Base-by-base conservation (phyloP, 371 early-diverging fungal species). In the Apophysomyces variabilis region DNA sequence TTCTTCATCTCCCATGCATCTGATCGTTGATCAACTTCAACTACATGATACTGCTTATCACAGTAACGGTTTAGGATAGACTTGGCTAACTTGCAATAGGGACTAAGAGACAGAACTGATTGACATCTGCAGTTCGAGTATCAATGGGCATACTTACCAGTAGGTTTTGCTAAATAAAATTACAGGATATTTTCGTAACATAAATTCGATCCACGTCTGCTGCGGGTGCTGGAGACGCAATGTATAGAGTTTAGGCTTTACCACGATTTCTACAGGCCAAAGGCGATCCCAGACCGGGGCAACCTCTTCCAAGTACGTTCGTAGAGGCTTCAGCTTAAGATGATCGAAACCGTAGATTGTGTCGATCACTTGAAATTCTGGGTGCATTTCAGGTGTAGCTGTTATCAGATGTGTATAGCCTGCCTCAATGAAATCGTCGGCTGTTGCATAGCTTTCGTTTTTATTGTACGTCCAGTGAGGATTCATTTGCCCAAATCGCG, bases 321-420 rank as follows among this genome's bases (percentile, higher is more conserved):
- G 26, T 1, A 62, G 21, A 6, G 70, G 45, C 41, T 71, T 70
- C 9, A 71, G 41, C 9, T 64, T 26, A 11, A 79, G 61, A 39
- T 61, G 60, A 41, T 74, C 73, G 5, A 79, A 57, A 35, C 80
- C 83, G 38, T 68, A 61, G 1, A 71, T 76, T 14, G 57, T 50
- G 64, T 71, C 65, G 35, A 89, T 74, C 13, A 69, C 59, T 16
- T 84, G 82, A 60, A 88, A 71, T 47, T 75, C 65, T 9, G 70
- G 65, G 38, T 74, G 80, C 12, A 69, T 61, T 8, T 70, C 74
- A 7, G 90, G 89, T 12, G 66, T 64, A 3, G 82, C 62, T 0
- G 93, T 91, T 62, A 92, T 71, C 4, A 92, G 65, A 71, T 92
- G 89, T 0, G 90, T 90, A 67, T 89, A 92, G 1, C 72, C 76